phyloP scores from a whole-genome alignment of 305 asterid species.

The Fraxinus baroniana region DNA sequence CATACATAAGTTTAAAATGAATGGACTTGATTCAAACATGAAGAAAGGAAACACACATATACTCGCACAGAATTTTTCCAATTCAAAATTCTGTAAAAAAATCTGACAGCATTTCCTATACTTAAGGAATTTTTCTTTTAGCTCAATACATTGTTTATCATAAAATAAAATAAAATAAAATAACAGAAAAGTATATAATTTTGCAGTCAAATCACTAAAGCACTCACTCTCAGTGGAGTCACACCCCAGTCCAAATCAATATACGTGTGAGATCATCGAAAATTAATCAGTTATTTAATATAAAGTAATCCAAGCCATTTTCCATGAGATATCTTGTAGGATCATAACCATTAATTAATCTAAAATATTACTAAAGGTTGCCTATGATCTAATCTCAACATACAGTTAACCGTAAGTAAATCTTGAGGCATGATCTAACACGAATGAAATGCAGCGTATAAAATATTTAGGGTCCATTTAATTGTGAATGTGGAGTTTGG shows the following conservation, averaged over 20 bases:
- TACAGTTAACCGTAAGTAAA: neutral
- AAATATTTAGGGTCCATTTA: neutral
- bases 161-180: too few relatives aligned
- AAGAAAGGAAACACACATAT: too few relatives aligned
- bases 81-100: too few relatives aligned
- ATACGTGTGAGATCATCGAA: neutral
- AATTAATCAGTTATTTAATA: too few relatives aligned
- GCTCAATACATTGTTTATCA: neutral
- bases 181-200: neutral
- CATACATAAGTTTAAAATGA: too few relatives aligned
- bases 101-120: too few relatives aligned
- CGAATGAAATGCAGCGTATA: neutral
- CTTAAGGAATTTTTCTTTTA: too few relatives aligned
- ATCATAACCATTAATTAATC: neutral
- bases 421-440: neutral
- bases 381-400: neutral
- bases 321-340: neutral
- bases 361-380: neutral
- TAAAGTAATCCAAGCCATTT: neutral
- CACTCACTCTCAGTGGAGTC: slow-evolving; percentile 8
- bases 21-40: too few relatives aligned
- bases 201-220: slow-evolving; percentile 15
- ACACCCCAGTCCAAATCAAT: slow-evolving; percentile 1
- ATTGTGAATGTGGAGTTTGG: too few relatives aligned
- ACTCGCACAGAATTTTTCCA: too few relatives aligned